A percentile compares a stretch with the other conserved stretches of the same genome.
Conservation (phyloP, 768 basidiomycete species). For the Myochromella boudieri region DNA sequence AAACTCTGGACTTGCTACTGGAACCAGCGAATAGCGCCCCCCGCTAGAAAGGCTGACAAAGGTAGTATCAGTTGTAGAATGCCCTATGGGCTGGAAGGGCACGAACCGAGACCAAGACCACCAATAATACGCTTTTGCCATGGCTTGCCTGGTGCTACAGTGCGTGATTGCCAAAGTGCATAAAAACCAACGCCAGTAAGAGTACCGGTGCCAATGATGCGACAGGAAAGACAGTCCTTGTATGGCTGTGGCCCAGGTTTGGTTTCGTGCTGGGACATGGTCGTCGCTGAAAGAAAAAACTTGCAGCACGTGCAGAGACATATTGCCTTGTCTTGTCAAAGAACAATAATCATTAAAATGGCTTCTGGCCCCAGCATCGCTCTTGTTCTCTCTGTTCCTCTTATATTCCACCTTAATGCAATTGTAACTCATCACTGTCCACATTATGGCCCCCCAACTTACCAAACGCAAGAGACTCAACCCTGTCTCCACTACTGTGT, state of each 20-base stretch:
- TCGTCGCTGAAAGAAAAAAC: too few relatives aligned
- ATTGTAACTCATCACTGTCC: too few relatives aligned
- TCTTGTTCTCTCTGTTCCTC: too few relatives aligned
- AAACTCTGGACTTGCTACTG: too few relatives aligned
- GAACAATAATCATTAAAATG: too few relatives aligned
- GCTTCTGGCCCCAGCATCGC: too few relatives aligned
- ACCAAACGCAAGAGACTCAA: too few relatives aligned
- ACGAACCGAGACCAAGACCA: constrained; percentile 62
- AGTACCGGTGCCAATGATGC: constrained; percentile 64
- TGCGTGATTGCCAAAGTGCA: constrained; percentile 64
- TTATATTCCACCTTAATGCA: too few relatives aligned
- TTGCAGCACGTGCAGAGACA: too few relatives aligned
- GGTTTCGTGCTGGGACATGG: background rate
- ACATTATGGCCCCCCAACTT: too few relatives aligned
- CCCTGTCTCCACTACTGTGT: too few relatives aligned
- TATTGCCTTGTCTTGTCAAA: too few relatives aligned
- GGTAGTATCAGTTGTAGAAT: background rate
- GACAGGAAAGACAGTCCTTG: constrained; percentile 69
- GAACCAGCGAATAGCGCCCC: constrained; percentile 40
- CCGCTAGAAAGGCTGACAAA: constrained; percentile 32
- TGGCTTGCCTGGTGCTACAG: constrained; percentile 58
- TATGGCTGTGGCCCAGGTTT: constrained; percentile 6
- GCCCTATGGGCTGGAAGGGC: background rate
- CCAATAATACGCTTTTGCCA: constrained; percentile 62
- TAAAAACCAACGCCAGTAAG: constrained; percentile 66